A percentile compares a stretch with the other conserved stretches of the same genome.
Conservation (phyloP, 345 rosid genomes). For the Brassica cretica region DNA sequence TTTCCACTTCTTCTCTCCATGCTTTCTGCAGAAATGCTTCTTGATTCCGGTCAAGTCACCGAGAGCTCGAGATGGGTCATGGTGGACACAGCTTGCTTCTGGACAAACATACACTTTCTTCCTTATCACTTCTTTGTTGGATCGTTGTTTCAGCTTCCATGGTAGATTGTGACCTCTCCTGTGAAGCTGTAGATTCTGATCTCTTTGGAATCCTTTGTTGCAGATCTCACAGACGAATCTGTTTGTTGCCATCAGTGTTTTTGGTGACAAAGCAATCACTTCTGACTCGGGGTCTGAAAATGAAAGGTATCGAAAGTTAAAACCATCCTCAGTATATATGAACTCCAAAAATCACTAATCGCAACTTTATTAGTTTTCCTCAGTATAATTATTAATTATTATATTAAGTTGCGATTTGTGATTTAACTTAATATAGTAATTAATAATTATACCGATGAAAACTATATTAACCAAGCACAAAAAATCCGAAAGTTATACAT, state of each 20-base stretch:
- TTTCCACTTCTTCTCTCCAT: slow-evolving; percentile 97
- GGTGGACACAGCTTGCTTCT: slow-evolving; percentile 79
- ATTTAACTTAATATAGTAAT: not conserved
- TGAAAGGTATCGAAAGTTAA: not conserved
- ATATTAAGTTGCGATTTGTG: not conserved
- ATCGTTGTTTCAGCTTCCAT: slow-evolving; percentile 89
- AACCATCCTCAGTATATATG: slow-evolving; percentile 3
- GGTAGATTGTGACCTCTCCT: slow-evolving; percentile 88
- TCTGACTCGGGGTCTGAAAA: slow-evolving; percentile 78
- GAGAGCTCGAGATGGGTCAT: slow-evolving; percentile 87
- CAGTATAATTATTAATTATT: no score
- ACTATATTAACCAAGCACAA: not conserved
- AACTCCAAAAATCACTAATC: no score
- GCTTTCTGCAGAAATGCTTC: slow-evolving; percentile 90
- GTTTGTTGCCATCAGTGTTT: slow-evolving; percentile 73
- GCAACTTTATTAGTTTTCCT: no score
- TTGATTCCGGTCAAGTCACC: slow-evolving; percentile 97
- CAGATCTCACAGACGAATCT: slow-evolving; percentile 87
- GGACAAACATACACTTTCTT: slow-evolving; percentile 68
- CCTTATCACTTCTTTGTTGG: slow-evolving; percentile 55
- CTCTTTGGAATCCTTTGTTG: slow-evolving; percentile 88
- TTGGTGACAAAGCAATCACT: slow-evolving; percentile 85
- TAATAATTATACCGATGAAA: not conserved
- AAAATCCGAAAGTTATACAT: not conserved
- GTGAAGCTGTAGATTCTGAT: slow-evolving; percentile 85